Conservation (phyloP, 139 green algal genomes). For the Chlamydomonas sp. region DNA sequence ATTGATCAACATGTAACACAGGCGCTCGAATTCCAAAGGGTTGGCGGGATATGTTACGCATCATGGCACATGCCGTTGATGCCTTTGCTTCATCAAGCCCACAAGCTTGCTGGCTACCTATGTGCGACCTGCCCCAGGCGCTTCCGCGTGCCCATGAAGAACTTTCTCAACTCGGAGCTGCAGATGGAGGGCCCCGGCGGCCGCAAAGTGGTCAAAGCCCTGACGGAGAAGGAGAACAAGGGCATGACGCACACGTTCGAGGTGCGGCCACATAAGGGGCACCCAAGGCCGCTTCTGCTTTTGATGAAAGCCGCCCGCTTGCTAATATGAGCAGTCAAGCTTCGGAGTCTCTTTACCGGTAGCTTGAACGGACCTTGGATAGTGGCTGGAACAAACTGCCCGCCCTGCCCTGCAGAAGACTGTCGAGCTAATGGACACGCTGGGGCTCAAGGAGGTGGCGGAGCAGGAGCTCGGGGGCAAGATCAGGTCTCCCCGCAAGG, state of each 20-base stretch:
- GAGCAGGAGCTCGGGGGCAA: not conserved
- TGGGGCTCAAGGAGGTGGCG: not conserved
- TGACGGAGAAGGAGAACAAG: not conserved
- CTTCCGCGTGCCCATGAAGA: not conserved
- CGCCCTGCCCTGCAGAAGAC: not conserved
- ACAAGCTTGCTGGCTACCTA: too few species aligned
- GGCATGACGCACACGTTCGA: not conserved
- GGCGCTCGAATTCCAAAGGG: too few species aligned
- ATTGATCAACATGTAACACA: too few species aligned
- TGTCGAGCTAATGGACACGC: not conserved
- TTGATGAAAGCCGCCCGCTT: too few species aligned
- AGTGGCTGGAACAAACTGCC: too few species aligned
- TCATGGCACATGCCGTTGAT: too few species aligned
- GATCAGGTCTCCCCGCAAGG: not conserved
- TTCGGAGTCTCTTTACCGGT: not conserved
- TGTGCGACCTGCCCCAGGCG: not conserved
- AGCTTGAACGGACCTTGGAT: not conserved
- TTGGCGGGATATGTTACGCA: too few species aligned
- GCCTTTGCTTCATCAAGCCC: too few species aligned
- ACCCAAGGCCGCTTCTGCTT: too few species aligned
- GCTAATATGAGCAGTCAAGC: not conserved
- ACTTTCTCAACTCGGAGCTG: not conserved
- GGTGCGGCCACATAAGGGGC: not conserved
- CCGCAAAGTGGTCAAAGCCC: not conserved
- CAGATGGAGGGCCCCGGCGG: not conserved